A percentile compares a stretch with the other conserved stretches of the same genome.
phyloP scores from a whole-genome alignment of 139 green algal genomes.

The Axilococcus clingmanii region DNA sequence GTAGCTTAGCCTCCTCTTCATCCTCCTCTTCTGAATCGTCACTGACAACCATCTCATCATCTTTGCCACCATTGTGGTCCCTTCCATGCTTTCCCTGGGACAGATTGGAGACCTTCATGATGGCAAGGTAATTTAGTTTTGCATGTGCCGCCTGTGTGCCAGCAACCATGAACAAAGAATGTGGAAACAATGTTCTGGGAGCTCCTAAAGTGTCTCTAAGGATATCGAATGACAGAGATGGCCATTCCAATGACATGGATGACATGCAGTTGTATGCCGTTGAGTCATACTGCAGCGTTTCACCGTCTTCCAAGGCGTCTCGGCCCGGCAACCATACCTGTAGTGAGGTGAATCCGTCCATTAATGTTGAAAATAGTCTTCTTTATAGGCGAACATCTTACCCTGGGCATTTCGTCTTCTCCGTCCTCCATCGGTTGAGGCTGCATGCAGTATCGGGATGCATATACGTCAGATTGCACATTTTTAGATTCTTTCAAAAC shows the following conservation, averaged over 20 bases:
- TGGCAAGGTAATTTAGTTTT: conserved; percentile 65
- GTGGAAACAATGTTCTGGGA: conserved; percentile 69
- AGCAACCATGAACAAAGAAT: conserved; percentile 75
- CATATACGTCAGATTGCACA: no score
- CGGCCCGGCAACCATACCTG: conserved; percentile 77
- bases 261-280: conserved; percentile 93
- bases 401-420: no score
- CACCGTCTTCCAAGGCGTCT: conserved; percentile 64
- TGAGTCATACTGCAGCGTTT: conserved; percentile 91
- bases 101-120: conserved; percentile 61
- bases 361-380: no score
- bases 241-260: conserved; percentile 78
- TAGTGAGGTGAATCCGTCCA: background rate
- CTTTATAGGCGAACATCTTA: no score
- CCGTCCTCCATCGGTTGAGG: no score
- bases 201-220: conserved; percentile 74
- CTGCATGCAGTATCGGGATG: no score
- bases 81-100: conserved; percentile 36
- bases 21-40: conserved; percentile 24
- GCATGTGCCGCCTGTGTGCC: conserved; percentile 56
- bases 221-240: conserved; percentile 92
- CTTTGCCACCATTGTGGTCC: background rate
- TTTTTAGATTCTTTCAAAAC: no score
- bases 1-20: conserved; percentile 43
- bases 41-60: conserved; percentile 8